Evolutionary conservation across 75 land plant species (phyloP).

Genomic region (Picea glauca): DNA sequence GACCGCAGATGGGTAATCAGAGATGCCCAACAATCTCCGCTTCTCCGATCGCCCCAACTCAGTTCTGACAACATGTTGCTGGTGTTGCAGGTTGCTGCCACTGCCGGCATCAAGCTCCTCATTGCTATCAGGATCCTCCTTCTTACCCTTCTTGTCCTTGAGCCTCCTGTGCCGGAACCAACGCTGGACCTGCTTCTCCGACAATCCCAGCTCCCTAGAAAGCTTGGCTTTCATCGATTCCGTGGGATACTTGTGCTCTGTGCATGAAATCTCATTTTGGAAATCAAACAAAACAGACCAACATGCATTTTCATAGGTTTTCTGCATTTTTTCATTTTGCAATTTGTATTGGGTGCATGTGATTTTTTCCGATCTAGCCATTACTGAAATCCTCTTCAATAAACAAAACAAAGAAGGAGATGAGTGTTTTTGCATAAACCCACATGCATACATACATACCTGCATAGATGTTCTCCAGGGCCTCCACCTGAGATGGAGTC

Average conservation of each 20-base stretch:
- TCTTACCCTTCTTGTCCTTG: conserved; percentile 59
- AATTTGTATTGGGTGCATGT: background rate
- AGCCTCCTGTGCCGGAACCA: conserved; percentile 77
- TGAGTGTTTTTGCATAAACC: background rate
- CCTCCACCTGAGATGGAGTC: conserved; percentile 52
- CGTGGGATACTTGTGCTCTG: conserved; percentile 43
- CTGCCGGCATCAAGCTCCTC: conserved; percentile 34
- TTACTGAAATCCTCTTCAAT: too few relatives aligned
- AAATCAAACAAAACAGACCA: background rate
- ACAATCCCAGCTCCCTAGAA: conserved; percentile 40
- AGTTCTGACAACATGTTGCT: background rate
- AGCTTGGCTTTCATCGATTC: conserved; percentile 40
- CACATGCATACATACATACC: conserved; percentile 24
- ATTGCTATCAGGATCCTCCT: conserved; percentile 32
- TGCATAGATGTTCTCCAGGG: conserved; percentile 53
- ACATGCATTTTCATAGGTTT: background rate
- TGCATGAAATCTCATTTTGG: background rate
- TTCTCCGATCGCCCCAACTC: background rate
- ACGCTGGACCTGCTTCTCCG: conserved; percentile 65
- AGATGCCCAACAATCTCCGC: background rate
- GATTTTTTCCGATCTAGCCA: too few relatives aligned
- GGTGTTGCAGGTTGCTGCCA: conserved; percentile 18
- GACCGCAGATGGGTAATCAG: conserved; percentile 1
- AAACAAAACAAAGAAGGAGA: background rate
- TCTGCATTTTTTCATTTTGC: background rate